Evolutionary conservation across 306 rosid genomes (phyloP).

Genomic region (Quercus berberidifolia): DNA sequence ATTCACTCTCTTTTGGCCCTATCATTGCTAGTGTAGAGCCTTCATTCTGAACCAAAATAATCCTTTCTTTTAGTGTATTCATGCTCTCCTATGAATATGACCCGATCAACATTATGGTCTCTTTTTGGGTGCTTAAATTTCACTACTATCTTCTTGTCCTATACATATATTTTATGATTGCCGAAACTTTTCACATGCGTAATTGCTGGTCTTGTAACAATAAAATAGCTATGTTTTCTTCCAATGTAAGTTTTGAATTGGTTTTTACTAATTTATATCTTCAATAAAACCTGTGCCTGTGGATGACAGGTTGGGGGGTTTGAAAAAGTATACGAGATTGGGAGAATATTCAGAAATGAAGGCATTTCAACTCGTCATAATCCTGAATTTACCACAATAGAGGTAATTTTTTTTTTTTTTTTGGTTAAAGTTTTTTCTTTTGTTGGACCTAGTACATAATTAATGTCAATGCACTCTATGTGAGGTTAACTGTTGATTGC

Average conservation of each 20-base stretch:
- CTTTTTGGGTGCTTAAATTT: neutral
- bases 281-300: constrained; percentile 18
- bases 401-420: constrained; percentile 46
- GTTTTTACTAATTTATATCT: neutral
- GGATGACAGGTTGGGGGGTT: constrained; percentile 87
- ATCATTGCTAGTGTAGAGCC: neutral
- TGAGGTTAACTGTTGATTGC: constrained; percentile 9
- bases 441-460: constrained; percentile 1
- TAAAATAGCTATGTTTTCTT: neutral
- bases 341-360: constrained; percentile 95
- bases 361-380: constrained; percentile 98
- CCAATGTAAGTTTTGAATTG: constrained; percentile 19
- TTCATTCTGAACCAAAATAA: neutral
- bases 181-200: neutral
- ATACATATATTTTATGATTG: neutral
- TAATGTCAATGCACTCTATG: constrained; percentile 10
- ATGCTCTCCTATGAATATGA: neutral
- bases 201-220: neutral
- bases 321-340: constrained; percentile 94
- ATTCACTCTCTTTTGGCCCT: neutral
- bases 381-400: constrained; percentile 97
- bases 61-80: neutral
- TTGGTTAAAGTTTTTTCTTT: constrained; percentile 5
- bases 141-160: neutral
- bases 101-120: neutral